Conservation (phyloP, 305 asterid species). For the Salvia sclarea region DNA sequence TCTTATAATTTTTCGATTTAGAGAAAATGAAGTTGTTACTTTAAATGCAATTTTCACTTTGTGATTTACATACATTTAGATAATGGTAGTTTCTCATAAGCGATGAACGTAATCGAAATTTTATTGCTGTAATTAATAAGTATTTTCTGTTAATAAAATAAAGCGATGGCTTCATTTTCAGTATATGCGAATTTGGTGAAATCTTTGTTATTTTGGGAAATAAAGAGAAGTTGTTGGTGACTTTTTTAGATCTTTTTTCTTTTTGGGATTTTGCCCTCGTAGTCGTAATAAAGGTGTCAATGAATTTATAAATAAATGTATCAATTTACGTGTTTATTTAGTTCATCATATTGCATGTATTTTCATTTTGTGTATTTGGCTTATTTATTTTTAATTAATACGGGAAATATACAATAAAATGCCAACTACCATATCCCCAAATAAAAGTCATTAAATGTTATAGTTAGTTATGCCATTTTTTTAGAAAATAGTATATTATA, state of each 20-base stretch:
- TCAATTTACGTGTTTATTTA: too few species aligned
- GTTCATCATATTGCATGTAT: too few species aligned
- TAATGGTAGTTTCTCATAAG: neutral
- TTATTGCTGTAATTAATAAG: neutral
- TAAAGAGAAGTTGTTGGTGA: neutral
- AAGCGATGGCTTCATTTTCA: neutral
- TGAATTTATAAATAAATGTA: neutral
- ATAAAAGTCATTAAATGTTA: too few species aligned
- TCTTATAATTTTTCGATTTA: neutral
- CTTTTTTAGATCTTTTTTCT: too few species aligned
- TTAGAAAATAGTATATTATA: too few species aligned
- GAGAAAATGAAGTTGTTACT: neutral
- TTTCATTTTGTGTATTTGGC: neutral
- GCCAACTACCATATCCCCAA: neutral
- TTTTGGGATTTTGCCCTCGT: neutral
- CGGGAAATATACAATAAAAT: neutral
- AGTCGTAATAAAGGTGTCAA: neutral
- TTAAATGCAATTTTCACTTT: constrained; percentile 21
- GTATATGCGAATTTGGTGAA: constrained; percentile 9
- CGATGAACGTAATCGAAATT: constrained; percentile 4
- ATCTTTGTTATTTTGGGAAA: constrained; percentile 11
- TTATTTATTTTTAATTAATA: too few species aligned
- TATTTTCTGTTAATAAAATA: neutral
- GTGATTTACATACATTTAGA: neutral
- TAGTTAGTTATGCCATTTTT: too few species aligned